Evolutionary conservation across 768 basidiomycete species (phyloP).

Genomic region (Pleurotus salmoneostramineus): DNA sequence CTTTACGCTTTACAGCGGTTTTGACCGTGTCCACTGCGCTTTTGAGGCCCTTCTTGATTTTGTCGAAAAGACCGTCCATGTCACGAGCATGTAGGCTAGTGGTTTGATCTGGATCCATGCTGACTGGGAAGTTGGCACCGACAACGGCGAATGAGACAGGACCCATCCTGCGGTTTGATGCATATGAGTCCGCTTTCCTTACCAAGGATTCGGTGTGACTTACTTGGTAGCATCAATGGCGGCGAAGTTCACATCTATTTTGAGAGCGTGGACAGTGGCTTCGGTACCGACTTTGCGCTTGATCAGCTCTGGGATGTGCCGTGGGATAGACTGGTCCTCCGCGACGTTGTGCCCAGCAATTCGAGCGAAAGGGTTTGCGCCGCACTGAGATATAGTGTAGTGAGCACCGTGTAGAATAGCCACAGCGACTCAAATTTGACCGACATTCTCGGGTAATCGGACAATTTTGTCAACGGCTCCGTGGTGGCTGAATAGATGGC

Average conservation of each 20-base stretch:
- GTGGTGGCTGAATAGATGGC: slow-evolving; percentile 30
- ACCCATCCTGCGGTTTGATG: background rate
- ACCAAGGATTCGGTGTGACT: background rate
- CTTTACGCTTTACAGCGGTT: background rate
- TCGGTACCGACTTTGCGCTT: slow-evolving; percentile 17
- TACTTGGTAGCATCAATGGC: slow-evolving; percentile 18
- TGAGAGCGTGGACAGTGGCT: slow-evolving; percentile 27
- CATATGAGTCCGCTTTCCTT: background rate
- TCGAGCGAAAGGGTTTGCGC: slow-evolving; percentile 17
- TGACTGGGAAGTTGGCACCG: background rate
- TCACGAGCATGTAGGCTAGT: background rate
- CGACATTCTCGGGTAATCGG: slow-evolving; percentile 48
- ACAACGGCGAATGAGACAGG: slow-evolving; percentile 1
- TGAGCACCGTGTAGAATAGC: background rate
- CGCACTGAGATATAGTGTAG: slow-evolving; percentile 2
- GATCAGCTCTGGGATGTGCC: slow-evolving; percentile 15
- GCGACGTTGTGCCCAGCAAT: slow-evolving; percentile 28
- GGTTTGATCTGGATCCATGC: background rate
- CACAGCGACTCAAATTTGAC: slow-evolving; percentile 13
- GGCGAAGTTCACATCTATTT: slow-evolving; percentile 29
- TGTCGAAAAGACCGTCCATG: background rate
- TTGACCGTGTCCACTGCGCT: background rate
- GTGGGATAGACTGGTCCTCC: slow-evolving; percentile 31
- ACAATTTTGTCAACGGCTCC: slow-evolving; percentile 48
- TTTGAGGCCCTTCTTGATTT: background rate